A percentile compares a stretch with the other conserved stretches of the same genome.
Conservation (phyloP, 2,329 filamentous ascomycete species). For the Diaporthe vaccinii region DNA sequence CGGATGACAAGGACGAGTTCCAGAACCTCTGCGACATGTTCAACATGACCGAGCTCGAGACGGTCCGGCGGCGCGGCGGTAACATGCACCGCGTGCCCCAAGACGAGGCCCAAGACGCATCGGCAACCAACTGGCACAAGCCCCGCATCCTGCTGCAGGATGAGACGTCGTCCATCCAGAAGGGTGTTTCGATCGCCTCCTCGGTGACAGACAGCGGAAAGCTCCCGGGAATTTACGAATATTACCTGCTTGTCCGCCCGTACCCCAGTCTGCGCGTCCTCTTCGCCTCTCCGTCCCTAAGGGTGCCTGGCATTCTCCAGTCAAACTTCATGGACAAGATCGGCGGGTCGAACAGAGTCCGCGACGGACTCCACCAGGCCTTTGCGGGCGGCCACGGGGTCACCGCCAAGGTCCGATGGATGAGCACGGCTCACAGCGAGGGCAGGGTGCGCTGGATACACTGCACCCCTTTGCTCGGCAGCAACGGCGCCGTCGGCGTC, state of each 20-base stretch:
- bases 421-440: conserved; percentile 54
- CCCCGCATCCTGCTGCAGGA: conserved; percentile 54
- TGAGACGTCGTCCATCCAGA: conserved; percentile 16
- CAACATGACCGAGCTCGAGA: conserved; percentile 75
- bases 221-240: conserved; percentile 58
- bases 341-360: conserved; percentile 62
- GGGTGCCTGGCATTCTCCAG: conserved; percentile 76
- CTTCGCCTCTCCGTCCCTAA: conserved; percentile 77
- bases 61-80: conserved; percentile 73
- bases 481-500: conserved; percentile 77
- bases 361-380: conserved; percentile 65
- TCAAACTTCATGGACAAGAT: conserved; percentile 68
- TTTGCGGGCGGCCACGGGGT: conserved; percentile 78
- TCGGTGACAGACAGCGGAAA: conserved; percentile 28
- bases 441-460: conserved; percentile 82
- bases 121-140: conserved; percentile 56
- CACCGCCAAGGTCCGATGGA: conserved; percentile 81
- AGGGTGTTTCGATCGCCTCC: conserved; percentile 34
- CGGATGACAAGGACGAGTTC: conserved; percentile 67
- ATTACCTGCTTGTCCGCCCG: conserved; percentile 76
- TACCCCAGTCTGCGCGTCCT: conserved; percentile 76
- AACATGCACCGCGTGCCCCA: conserved; percentile 67
- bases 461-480: conserved; percentile 78
- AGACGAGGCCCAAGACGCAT: conserved; percentile 52
- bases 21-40: conserved; percentile 78